Conservation (phyloP, 306 rosid genomes). For the Cucurbita maxima region DNA sequence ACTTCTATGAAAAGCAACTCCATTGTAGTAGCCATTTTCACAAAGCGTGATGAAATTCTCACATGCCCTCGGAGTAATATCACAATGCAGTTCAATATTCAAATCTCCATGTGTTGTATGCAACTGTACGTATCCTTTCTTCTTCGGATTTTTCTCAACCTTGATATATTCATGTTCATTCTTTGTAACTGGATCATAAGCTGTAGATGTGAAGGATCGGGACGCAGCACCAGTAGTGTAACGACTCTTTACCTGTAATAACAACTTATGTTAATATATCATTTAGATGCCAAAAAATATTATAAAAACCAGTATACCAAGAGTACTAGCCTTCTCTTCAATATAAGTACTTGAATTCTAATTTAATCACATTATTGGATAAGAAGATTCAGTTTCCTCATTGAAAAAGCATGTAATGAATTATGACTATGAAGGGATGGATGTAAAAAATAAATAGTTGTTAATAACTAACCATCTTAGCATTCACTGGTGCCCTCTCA, state of each 20-base stretch:
- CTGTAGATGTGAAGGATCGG: slow-evolving; percentile 85
- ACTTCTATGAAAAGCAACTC: slow-evolving; percentile 80
- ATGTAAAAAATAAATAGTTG: not conserved
- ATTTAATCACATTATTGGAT: not conserved
- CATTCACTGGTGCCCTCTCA: slow-evolving; percentile 85
- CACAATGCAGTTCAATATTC: slow-evolving; percentile 92
- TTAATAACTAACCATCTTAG: slow-evolving; percentile 57
- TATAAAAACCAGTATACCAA: not conserved
- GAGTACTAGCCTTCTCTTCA: not conserved
- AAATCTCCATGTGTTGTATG: slow-evolving; percentile 92
- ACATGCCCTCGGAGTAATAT: slow-evolving; percentile 78
- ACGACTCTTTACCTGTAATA: slow-evolving; percentile 70
- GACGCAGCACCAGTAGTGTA: slow-evolving; percentile 96
- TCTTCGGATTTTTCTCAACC: slow-evolving; percentile 93
- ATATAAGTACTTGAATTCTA: not conserved
- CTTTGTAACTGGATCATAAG: slow-evolving; percentile 80
- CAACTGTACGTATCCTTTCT: slow-evolving; percentile 86
- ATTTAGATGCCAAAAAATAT: not conserved
- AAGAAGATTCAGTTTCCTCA: not conserved
- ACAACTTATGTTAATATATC: slow-evolving; percentile 7
- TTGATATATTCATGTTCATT: slow-evolving; percentile 80
- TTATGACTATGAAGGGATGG: not conserved
- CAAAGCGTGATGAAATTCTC: slow-evolving; percentile 94
- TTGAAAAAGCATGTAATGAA: not conserved
- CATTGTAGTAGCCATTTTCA: slow-evolving; percentile 83